Base-by-base conservation (phyloP, 2,329 filamentous ascomycete genomes). In the Fusarium sp. region DNA sequence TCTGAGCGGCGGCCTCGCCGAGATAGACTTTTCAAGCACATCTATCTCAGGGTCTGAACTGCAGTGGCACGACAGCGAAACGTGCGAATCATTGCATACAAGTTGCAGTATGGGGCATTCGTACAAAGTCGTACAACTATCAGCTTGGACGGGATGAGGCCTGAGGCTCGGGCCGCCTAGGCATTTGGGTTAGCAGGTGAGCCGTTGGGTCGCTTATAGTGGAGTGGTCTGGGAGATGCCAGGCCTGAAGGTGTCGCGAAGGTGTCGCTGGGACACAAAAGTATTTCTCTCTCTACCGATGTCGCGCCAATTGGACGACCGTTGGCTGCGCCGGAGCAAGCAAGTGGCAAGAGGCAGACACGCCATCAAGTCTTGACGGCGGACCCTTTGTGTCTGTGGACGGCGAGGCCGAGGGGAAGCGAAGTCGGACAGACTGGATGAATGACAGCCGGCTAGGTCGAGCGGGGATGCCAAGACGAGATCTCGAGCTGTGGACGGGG, bases 11-110 rank as follows among this genome's bases (percentile, higher is more conserved):
- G 57, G 62, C 61, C 70, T 73, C 63, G 62, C 71, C 60, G 67
- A 64, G 63, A 65, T 65, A 67, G 57, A 66, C 67, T 68, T 68
- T 70, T 61, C 65, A 46, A 62, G 70, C 66, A 73, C 69, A 73
- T 56, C 68, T 70, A 68, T 71, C 63, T 68, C 64, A 50, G 61
- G 55, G 73, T 71, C 64, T 71, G 40, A 61, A 65, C 59, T 58
- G 68, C 58, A 65, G 54, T 49, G 71, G 67, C 54, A 68, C 46
- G 18, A 61, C 54, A 64, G 58, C 62, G 61, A 69, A 64, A 53
- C 62, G 63, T 71, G 58, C 62, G 62, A 65, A 67, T 67, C 53
- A 74, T 67, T 71, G 60, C 68, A 70, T 69, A 62, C 51, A 33
- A 59, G 61, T 68, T 68, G 61, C 73, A 67, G 62, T 68, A 71